A percentile compares a stretch with the other conserved stretches of the same genome.
These are phyloP conservation scores for Coemansia guatemalensis DNA, from an alignment of 192 early-diverging fungal genomes.

Conservation along the genomic window DNA sequence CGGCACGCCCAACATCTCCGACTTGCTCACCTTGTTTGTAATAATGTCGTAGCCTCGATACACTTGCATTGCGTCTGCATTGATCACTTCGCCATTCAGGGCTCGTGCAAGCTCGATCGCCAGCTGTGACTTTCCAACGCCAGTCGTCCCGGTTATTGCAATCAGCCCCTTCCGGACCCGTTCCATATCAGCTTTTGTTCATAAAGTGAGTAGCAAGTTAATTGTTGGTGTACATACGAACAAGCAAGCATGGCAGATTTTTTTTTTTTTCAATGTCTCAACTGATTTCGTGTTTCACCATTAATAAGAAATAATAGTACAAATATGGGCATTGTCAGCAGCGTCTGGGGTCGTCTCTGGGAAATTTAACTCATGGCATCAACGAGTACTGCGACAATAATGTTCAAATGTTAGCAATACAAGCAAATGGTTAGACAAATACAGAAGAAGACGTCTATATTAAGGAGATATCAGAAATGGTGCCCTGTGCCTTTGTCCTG, in stretches of 20 bases:
- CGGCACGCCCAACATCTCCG: conserved; percentile 65
- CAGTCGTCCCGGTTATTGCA: conserved; percentile 85
- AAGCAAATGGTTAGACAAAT: no score
- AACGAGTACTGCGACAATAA: no score
- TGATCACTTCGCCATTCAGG: conserved; percentile 86
- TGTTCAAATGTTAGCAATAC: no score
- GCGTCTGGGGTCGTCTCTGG: no score
- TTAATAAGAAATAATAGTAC: background rate
- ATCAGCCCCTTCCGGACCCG: conserved; percentile 49
- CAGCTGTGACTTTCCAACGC: conserved; percentile 96
- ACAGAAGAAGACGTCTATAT: no score
- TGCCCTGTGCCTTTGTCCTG: conserved; percentile 18
- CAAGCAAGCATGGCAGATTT: no score
- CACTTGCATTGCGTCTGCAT: conserved; percentile 95
- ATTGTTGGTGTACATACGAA: background rate
- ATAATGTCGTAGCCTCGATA: conserved; percentile 90
- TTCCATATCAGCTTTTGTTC: conserved; percentile 3
- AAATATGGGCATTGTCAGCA: background rate
- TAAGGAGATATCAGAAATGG: background rate
- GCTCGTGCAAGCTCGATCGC: conserved; percentile 83
- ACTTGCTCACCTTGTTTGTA: conserved; percentile 86
- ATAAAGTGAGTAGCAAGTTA: background rate
- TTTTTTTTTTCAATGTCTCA: no score
- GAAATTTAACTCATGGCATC: no score
- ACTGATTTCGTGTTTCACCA: background rate